Conservation (phyloP, 805 yeast species). For the Schwanniomyces polymorphus region DNA sequence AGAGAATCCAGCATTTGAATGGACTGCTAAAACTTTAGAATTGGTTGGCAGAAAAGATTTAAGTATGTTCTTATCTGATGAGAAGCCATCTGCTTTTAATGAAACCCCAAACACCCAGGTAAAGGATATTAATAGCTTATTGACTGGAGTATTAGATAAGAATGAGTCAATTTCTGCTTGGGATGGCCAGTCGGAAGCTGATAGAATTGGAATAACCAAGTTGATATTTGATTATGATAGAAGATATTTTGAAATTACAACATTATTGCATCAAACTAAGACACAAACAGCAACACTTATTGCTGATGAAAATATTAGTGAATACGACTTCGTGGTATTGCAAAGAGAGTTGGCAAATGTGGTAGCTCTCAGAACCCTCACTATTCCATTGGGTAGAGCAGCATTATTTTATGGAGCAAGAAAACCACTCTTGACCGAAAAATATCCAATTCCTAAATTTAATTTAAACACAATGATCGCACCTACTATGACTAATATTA, state of each 20-base stretch:
- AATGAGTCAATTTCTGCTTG: conserved; percentile 54
- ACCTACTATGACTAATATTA: conserved; percentile 66
- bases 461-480: conserved; percentile 65
- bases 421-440: conserved; percentile 80
- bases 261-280: conserved; percentile 67
- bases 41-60: conserved; percentile 72
- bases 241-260: conserved; percentile 74
- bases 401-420: conserved; percentile 68
- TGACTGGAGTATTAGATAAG: conserved; percentile 34
- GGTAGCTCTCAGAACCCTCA: conserved; percentile 69
- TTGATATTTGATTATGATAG: conserved; percentile 76
- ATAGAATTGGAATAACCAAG: conserved; percentile 64
- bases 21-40: conserved; percentile 48
- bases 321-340: conserved; percentile 53
- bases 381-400: conserved; percentile 78
- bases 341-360: conserved; percentile 61
- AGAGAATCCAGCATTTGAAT: conserved; percentile 49
- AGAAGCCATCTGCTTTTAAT: conserved; percentile 8
- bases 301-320: conserved; percentile 43
- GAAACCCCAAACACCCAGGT: conserved; percentile 3
- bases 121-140: conserved; percentile 43
- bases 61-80: conserved; percentile 25
- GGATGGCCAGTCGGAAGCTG: conserved; percentile 73
- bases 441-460: conserved; percentile 74
- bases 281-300: conserved; percentile 52